phyloP scores from a whole-genome alignment of 441 rosid species.

The Cnidoscolus chayamansa region DNA sequence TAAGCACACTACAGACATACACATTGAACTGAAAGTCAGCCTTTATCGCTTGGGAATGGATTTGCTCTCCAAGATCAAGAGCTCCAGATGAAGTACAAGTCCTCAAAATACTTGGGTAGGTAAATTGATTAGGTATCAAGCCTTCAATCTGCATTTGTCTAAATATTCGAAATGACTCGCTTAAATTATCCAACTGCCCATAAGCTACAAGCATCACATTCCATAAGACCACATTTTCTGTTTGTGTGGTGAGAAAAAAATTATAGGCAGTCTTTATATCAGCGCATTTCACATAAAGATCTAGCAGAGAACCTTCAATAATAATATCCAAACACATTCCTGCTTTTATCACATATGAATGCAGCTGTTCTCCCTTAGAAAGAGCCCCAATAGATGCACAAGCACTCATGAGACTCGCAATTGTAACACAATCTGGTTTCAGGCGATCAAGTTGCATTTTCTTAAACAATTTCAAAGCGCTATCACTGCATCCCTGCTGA shows the following conservation, averaged over 20 bases:
- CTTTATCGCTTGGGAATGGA: slow-evolving; percentile 70
- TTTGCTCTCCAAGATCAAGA: slow-evolving; percentile 73
- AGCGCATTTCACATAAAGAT: no score
- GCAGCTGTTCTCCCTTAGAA: slow-evolving; percentile 62
- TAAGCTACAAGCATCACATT: no score
- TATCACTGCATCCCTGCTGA: slow-evolving; percentile 54
- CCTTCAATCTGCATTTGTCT: slow-evolving; percentile 71
- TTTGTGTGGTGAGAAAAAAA: no score
- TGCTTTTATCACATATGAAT: slow-evolving; percentile 40
- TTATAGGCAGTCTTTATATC: no score
- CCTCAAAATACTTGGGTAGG: slow-evolving; percentile 82
- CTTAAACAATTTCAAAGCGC: slow-evolving; percentile 66
- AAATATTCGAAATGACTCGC: slow-evolving; percentile 42
- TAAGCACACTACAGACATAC: slow-evolving; percentile 78
- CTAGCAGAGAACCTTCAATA: no score
- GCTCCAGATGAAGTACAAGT: slow-evolving; percentile 72
- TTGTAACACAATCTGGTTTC: slow-evolving; percentile 73
- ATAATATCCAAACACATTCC: no score
- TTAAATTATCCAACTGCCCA: no score
- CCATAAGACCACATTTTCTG: no score
- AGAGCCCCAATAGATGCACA: slow-evolving; percentile 55
- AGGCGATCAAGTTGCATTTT: slow-evolving; percentile 70
- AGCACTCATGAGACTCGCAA: slow-evolving; percentile 75
- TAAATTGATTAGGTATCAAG: slow-evolving; percentile 65
- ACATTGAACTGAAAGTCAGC: slow-evolving; percentile 67